These are phyloP conservation scores for Termitomyces sp. DNA, from an alignment of 768 basidiomycete species.

Conservation along the genomic window DNA sequence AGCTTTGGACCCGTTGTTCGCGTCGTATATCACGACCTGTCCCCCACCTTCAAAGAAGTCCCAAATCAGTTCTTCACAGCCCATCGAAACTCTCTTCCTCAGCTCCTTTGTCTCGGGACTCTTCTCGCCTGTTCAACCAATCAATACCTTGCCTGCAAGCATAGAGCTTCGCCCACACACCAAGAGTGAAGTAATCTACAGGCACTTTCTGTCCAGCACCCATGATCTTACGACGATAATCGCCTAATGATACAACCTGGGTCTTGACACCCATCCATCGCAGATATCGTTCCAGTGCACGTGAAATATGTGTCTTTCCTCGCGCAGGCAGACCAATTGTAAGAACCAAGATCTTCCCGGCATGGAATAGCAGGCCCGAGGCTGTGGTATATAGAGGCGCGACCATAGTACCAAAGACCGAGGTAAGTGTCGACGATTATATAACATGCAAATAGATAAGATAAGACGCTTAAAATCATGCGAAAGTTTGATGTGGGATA, in stretches of 20 bases:
- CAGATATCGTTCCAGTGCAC: constrained; percentile 94
- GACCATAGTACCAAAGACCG: constrained; percentile 48
- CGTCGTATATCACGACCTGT: constrained; percentile 98
- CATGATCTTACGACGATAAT: constrained; percentile 86
- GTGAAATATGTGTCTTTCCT: constrained; percentile 95
- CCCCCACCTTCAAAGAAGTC: constrained; percentile 84
- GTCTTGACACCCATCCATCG: constrained; percentile 98
- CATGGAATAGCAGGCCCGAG: constrained; percentile 82
- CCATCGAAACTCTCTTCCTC: constrained; percentile 65
- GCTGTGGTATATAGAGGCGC: constrained; percentile 95
- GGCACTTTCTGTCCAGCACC: constrained; percentile 88
- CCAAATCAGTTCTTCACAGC: constrained; percentile 87
- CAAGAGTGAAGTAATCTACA: constrained; percentile 86
- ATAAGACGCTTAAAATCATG: constrained; percentile 2
- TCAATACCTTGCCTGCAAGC: background rate
- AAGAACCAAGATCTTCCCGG: constrained; percentile 91
- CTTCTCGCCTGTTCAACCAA: constrained; percentile 56
- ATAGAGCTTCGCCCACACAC: constrained; percentile 29
- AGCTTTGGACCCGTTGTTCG: constrained; percentile 81
- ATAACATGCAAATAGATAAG: constrained; percentile 3
- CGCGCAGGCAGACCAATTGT: constrained; percentile 92
- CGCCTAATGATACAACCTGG: constrained; percentile 89
- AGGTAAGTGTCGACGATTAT: background rate
- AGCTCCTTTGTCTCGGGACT: constrained; percentile 75
- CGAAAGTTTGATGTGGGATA: background rate